phyloP scores from a whole-genome alignment of 2,329 filamentous ascomycete genomes.

The Tricladium varicosporioides region DNA sequence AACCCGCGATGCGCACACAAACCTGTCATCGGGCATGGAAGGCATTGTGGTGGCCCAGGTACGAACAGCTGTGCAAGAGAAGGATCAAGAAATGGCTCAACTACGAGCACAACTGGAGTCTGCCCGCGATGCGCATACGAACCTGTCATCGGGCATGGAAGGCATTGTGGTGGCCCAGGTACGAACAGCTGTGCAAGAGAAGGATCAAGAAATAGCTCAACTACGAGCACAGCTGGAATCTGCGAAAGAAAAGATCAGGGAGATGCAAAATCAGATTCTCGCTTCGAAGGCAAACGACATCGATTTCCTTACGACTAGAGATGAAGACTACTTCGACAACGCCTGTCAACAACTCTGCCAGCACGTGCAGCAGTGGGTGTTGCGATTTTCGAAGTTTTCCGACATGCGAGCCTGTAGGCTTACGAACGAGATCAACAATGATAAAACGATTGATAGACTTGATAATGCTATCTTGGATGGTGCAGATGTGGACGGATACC shows the following conservation, averaged over 20 bases:
- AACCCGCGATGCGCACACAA: constrained; percentile 60
- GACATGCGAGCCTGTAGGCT: constrained; percentile 85
- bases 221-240: constrained; percentile 74
- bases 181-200: constrained; percentile 67
- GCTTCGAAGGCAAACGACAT: constrained; percentile 58
- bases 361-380: constrained; percentile 95
- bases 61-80: constrained; percentile 67
- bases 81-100: constrained; percentile 78
- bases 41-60: constrained; percentile 60
- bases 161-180: constrained; percentile 60
- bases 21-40: constrained; percentile 62
- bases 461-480: constrained; percentile 95
- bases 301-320: constrained; percentile 73
- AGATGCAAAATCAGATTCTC: constrained; percentile 58
- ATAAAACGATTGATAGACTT: constrained; percentile 89
- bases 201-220: constrained; percentile 78
- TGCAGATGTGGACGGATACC: constrained; percentile 84
- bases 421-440: constrained; percentile 81
- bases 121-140: constrained; percentile 62
- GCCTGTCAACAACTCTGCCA: constrained; percentile 93
- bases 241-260: constrained; percentile 61
- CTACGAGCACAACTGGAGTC: constrained; percentile 74
- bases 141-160: constrained; percentile 62
- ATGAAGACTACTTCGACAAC: constrained; percentile 94
- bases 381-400: constrained; percentile 97